These are phyloP conservation scores for Barbarea vulgaris DNA, from an alignment of 345 rosid species.

Conservation along the genomic window DNA sequence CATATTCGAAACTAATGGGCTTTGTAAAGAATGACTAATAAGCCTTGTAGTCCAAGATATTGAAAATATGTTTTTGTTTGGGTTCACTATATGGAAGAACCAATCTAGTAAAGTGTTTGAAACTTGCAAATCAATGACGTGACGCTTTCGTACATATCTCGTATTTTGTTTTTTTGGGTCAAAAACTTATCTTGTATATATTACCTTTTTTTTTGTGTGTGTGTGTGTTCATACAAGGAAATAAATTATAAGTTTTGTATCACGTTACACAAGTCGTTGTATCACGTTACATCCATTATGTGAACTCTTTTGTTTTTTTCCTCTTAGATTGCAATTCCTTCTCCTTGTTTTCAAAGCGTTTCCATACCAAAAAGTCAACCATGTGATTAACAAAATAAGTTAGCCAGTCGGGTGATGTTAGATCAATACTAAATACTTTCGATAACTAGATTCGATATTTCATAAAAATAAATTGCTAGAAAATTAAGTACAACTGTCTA, in stretches of 20 bases:
- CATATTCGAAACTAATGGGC: not conserved
- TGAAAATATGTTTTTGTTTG: not conserved
- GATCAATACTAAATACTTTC: not conserved
- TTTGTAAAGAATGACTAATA: not conserved
- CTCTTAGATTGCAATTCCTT: not conserved
- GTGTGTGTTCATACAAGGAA: not conserved
- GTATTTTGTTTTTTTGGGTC: not conserved
- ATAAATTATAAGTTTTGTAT: not conserved
- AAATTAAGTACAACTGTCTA: not conserved
- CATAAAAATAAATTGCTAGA: not conserved
- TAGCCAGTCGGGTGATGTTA: not conserved
- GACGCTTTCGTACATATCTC: not conserved
- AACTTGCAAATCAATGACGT: not conserved
- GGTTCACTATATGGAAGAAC: not conserved
- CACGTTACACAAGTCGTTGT: not conserved
- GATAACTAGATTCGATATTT: not conserved
- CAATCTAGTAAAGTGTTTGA: not conserved
- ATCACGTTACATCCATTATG: not conserved
- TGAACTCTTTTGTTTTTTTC: not conserved
- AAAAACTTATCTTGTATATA: not conserved
- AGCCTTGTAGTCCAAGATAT: not conserved
- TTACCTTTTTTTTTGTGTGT: not conserved
- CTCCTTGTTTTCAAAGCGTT: not conserved
- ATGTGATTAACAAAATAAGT: not conserved
- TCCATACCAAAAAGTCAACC: not conserved